These are phyloP conservation scores for Alternaria brassicicola DNA, from an alignment of 2,329 filamentous ascomycete species.

Conservation along the genomic window DNA sequence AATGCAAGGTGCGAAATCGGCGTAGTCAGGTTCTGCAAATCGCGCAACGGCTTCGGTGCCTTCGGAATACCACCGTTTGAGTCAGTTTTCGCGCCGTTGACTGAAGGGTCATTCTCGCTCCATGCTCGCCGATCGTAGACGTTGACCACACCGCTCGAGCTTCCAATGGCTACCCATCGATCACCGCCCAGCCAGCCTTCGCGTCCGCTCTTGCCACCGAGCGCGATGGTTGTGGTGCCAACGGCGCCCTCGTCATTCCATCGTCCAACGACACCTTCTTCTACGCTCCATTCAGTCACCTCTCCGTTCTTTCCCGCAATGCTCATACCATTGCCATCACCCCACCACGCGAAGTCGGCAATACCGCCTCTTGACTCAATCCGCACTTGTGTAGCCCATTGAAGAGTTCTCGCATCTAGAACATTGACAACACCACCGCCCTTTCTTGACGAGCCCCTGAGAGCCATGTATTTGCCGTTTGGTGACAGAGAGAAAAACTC, in stretches of 20 bases:
- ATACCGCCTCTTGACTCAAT: conserved; percentile 83
- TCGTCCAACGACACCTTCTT: conserved; percentile 71
- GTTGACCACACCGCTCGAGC: conserved; percentile 86
- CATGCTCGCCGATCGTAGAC: conserved; percentile 83
- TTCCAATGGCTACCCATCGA: conserved; percentile 88
- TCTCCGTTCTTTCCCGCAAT: conserved; percentile 87
- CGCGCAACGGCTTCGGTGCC: conserved; percentile 72
- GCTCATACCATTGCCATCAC: conserved; percentile 77
- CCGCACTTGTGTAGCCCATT: conserved; percentile 85
- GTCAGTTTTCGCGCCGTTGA: conserved; percentile 25
- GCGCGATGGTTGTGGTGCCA: conserved; percentile 78
- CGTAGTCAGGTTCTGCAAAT: conserved; percentile 86
- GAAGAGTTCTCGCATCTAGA: conserved; percentile 76
- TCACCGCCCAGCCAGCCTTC: conserved; percentile 72
- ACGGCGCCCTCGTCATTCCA: conserved; percentile 93
- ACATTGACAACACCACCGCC: conserved; percentile 89
- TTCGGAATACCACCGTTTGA: conserved; percentile 61
- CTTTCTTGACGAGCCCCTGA: conserved; percentile 80
- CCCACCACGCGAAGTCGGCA: conserved; percentile 93
- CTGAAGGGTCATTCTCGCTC: conserved; percentile 44
- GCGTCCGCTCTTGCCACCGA: conserved; percentile 72
- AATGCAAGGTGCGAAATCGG: conserved; percentile 80
- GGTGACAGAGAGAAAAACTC: conserved; percentile 88
- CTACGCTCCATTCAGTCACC: conserved; percentile 85
- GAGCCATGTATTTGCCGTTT: conserved; percentile 82